Conservation (phyloP, 805 yeast species). For the Yueomyces sp. region DNA sequence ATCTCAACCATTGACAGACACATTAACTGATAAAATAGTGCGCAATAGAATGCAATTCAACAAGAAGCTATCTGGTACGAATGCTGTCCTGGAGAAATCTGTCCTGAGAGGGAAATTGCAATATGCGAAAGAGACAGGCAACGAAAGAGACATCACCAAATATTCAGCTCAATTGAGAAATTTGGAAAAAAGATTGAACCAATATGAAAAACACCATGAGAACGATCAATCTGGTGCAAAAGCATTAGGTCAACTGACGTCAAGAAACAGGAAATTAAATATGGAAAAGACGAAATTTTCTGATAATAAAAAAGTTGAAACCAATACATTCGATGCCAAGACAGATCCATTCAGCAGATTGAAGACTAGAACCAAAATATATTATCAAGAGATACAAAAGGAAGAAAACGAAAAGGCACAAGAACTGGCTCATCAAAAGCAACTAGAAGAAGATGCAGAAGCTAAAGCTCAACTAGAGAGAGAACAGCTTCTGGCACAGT, state of each 20-base stretch:
- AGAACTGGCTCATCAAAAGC: conserved; percentile 36
- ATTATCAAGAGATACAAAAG: conserved; percentile 44
- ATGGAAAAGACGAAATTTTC: conserved; percentile 67
- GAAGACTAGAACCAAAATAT: conserved; percentile 75
- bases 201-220: conserved; percentile 27
- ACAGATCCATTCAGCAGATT: conserved; percentile 83
- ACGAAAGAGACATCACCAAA: conserved; percentile 30
- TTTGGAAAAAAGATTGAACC: conserved; percentile 26
- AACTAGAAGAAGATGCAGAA: conserved; percentile 25
- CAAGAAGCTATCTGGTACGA: conserved; percentile 46
- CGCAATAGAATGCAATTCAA: conserved; percentile 52
- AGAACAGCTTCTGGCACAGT: conserved; percentile 35
- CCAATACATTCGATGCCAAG: conserved; percentile 28
- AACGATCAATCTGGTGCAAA: conserved; percentile 28
- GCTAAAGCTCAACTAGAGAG: conserved; percentile 34
- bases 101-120: conserved; percentile 59
- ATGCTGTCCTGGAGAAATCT: conserved; percentile 65
- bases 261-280: conserved; percentile 75
- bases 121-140: conserved; percentile 53
- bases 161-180: conserved; percentile 35
- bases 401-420: conserved; percentile 48
- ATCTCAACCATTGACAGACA: conserved; percentile 51
- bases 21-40: conserved; percentile 69
- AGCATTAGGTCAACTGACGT: conserved; percentile 59
- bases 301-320: conserved; percentile 51